These are phyloP conservation scores for Lactifluus hygrophoroides DNA, from an alignment of 768 basidiomycete genomes.

Conservation along the genomic window DNA sequence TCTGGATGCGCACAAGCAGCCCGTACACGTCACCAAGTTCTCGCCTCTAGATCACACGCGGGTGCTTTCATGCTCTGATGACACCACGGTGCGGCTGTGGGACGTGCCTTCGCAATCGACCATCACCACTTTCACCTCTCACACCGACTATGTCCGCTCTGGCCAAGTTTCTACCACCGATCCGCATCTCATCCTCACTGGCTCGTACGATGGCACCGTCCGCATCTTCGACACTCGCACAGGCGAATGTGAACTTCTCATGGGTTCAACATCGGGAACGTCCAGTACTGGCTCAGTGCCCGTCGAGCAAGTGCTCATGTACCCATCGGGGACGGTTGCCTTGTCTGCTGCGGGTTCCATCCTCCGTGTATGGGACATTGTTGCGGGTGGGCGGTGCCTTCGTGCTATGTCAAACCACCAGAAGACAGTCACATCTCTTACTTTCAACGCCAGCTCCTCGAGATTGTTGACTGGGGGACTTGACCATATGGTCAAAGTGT, in stretches of 20 bases:
- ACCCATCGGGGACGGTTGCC: slow-evolving; percentile 80
- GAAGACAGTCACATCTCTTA: slow-evolving; percentile 87
- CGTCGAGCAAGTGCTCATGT: slow-evolving; percentile 89
- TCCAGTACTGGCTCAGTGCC: slow-evolving; percentile 39
- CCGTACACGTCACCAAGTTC: slow-evolving; percentile 92
- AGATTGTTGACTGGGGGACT: slow-evolving; percentile 84
- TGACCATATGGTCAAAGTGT: slow-evolving; percentile 98
- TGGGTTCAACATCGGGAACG: slow-evolving; percentile 37
- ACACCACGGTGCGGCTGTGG: slow-evolving; percentile 90
- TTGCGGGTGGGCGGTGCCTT: slow-evolving; percentile 82
- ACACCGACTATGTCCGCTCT: slow-evolving; percentile 94
- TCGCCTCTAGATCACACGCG: slow-evolving; percentile 75
- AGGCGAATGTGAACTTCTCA: slow-evolving; percentile 75
- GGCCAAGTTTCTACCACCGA: slow-evolving; percentile 80
- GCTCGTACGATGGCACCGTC: slow-evolving; percentile 91
- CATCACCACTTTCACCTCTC: slow-evolving; percentile 70
- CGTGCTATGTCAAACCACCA: slow-evolving; percentile 95
- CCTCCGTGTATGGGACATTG: slow-evolving; percentile 89
- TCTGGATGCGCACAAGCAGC: slow-evolving; percentile 89
- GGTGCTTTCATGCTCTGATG: slow-evolving; percentile 91
- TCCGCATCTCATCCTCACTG: slow-evolving; percentile 80
- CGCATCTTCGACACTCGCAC: slow-evolving; percentile 82
- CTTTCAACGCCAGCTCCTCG: slow-evolving; percentile 68
- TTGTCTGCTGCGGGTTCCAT: slow-evolving; percentile 89
- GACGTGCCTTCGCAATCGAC: slow-evolving; percentile 86